Percentiles rank a stretch among this genome's conserved stretches.
Evolutionary conservation across 352 stramenopile species (phyloP).

Genomic region (Pythium phragmitis): DNA sequence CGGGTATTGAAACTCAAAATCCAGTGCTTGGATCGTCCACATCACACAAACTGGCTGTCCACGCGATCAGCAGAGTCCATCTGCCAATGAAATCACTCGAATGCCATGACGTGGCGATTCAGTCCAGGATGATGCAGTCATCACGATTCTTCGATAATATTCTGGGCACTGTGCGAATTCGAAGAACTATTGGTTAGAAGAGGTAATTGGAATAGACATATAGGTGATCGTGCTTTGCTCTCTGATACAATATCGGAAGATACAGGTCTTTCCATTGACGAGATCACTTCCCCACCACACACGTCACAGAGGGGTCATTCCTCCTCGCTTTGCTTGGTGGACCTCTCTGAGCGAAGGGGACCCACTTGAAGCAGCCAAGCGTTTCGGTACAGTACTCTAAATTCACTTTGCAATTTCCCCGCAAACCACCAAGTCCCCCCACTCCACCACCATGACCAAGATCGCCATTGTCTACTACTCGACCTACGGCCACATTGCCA

Average conservation of each 20-base stretch:
- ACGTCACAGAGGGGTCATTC: slow-evolving; percentile 5
- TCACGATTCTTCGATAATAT: background rate
- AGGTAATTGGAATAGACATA: background rate
- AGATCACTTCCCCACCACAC: background rate
- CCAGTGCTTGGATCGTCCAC: background rate
- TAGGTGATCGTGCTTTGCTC: background rate
- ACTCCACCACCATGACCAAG: slow-evolving; percentile 39
- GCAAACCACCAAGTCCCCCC: slow-evolving; percentile 11
- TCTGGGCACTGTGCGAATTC: background rate
- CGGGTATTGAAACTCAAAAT: background rate
- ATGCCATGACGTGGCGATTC: slow-evolving; percentile 8
- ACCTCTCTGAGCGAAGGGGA: too few relatives aligned
- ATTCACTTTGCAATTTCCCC: slow-evolving; percentile 27
- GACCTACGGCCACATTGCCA: slow-evolving; percentile 75
- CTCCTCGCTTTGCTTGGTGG: too few relatives aligned
- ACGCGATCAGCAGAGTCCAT: background rate
- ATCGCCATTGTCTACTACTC: slow-evolving; percentile 79
- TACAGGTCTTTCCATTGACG: background rate
- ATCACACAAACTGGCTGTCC: background rate
- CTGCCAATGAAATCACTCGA: slow-evolving; percentile 20
- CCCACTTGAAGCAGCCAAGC: too few relatives aligned
- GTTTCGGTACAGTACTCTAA: background rate
- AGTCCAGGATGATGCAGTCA: slow-evolving; percentile 1
- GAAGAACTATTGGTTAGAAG: background rate
- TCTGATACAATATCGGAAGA: background rate